Evolutionary conservation across 208 protist species (phyloP).

Genomic region (Trypanosomatidae sp.): DNA sequence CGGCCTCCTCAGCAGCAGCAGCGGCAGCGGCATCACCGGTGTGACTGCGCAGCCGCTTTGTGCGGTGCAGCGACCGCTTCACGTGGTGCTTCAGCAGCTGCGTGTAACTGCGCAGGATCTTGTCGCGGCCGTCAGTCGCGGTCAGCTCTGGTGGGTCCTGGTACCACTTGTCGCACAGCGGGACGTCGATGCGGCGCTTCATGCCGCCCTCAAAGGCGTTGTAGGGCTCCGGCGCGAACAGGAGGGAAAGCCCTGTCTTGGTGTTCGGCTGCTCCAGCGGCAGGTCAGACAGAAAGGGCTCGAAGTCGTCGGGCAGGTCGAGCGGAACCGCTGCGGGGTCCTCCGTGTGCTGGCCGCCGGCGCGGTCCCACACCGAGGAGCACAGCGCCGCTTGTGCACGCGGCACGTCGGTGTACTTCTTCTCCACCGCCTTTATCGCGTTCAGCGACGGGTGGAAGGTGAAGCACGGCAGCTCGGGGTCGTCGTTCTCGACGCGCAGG

Average conservation of each 20-base stretch:
- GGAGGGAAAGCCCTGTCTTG: conserved; percentile 95
- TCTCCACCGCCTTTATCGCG: conserved; percentile 92
- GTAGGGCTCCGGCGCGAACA: conserved; percentile 98
- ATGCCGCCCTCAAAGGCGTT: conserved; percentile 95
- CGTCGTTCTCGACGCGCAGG: conserved; percentile 93
- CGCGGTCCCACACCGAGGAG: conserved; percentile 27
- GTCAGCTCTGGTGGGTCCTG: conserved; percentile 90
- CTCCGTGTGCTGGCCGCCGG: conserved; percentile 20
- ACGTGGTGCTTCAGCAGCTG: conserved; percentile 99
- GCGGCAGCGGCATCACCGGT: conserved; percentile 11
- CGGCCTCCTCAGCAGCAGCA: background rate
- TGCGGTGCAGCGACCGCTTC: conserved; percentile 97
- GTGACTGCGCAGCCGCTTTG: conserved; percentile 31
- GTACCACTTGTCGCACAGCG: conserved; percentile 99
- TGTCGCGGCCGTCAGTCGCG: conserved; percentile 73
- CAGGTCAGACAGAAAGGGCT: conserved; percentile 78
- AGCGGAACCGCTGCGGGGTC: conserved; percentile 23
- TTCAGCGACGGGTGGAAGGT: conserved; percentile 99
- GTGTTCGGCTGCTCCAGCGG: conserved; percentile 94
- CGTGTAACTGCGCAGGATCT: conserved; percentile 98
- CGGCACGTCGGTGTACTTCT: conserved; percentile 37
- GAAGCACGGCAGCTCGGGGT: conserved; percentile 98
- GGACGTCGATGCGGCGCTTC: conserved; percentile 97
- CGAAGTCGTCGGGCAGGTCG: conserved; percentile 68
- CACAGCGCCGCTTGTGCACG: conserved; percentile 36